Evolutionary conservation across 2,329 filamentous ascomycete genomes (phyloP).

Genomic region (Fusarium sp.): DNA sequence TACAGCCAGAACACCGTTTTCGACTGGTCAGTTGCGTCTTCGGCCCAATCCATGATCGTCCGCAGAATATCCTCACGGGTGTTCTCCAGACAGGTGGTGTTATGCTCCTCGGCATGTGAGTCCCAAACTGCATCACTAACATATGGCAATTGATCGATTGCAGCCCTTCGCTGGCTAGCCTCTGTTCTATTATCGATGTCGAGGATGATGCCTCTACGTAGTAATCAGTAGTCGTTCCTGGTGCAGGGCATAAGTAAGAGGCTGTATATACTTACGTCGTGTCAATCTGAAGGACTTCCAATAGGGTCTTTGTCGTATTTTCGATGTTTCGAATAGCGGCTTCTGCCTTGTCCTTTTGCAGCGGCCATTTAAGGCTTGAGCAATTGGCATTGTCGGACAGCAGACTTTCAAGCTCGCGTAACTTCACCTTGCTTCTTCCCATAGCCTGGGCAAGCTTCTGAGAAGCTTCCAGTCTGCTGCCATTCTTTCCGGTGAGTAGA

Average conservation of each 20-base stretch:
- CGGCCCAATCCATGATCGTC: fast-evolving
- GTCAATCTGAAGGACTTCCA: background rate
- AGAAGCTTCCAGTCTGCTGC: background rate
- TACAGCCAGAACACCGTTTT: background rate
- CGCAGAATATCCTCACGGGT: background rate
- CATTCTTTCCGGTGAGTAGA: background rate
- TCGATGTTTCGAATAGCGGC: background rate
- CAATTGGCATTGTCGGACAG: background rate
- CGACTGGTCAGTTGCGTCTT: fast-evolving
- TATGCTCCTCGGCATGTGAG: background rate
- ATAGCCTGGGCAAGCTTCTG: background rate
- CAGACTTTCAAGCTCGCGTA: background rate
- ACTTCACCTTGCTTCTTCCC: background rate
- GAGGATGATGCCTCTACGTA: background rate
- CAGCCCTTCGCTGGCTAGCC: background rate
- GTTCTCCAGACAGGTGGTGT: background rate
- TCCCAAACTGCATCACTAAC: background rate
- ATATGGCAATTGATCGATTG: background rate
- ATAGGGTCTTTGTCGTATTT: background rate
- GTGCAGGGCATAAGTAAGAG: background rate
- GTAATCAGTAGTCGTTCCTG: no score
- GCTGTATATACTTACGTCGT: background rate
- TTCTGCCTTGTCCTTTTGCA: background rate
- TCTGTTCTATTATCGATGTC: background rate
- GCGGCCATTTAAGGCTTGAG: conserved; percentile 39